These are phyloP conservation scores for Clitoria ternatea DNA, from an alignment of 306 rosid species.

Conservation along the genomic window DNA sequence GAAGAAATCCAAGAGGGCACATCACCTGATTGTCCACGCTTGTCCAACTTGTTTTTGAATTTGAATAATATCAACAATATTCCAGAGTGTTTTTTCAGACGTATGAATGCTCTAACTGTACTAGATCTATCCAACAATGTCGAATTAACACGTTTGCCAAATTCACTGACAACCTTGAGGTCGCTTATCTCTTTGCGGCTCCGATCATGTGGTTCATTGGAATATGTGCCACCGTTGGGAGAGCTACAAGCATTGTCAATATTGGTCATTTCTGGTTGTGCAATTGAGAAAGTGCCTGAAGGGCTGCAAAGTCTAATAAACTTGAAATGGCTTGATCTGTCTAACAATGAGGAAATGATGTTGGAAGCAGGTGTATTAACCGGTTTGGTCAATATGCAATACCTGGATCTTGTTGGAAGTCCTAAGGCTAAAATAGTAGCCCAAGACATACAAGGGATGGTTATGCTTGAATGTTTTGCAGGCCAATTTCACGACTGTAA, in stretches of 20 bases:
- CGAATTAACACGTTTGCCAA: background rate
- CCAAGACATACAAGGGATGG: too few species aligned
- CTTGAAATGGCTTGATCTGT: constrained; percentile 11
- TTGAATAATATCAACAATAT: background rate
- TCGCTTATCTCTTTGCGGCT: background rate
- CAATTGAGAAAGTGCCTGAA: background rate
- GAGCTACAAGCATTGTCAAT: background rate
- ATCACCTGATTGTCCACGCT: too few species aligned
- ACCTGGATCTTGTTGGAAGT: constrained; percentile 4
- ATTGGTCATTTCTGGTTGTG: background rate
- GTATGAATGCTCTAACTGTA: background rate
- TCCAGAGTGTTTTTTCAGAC: background rate
- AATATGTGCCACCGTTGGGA: background rate
- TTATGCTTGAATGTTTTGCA: too few species aligned
- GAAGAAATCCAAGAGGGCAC: too few species aligned
- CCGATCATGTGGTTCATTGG: rapidly evolving
- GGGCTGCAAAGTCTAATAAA: too few species aligned
- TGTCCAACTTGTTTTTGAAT: too few species aligned
- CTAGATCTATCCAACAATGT: background rate
- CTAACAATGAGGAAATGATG: rapidly evolving
- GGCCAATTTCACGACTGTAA: too few species aligned
- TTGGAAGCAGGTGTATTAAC: background rate
- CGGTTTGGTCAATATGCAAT: background rate
- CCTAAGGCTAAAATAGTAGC: too few species aligned
- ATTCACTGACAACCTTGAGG: background rate